Evolutionary conservation across 495 filamentous ascomycete genomes (phyloP).

Genomic region (Tuber microsphaerosporum): DNA sequence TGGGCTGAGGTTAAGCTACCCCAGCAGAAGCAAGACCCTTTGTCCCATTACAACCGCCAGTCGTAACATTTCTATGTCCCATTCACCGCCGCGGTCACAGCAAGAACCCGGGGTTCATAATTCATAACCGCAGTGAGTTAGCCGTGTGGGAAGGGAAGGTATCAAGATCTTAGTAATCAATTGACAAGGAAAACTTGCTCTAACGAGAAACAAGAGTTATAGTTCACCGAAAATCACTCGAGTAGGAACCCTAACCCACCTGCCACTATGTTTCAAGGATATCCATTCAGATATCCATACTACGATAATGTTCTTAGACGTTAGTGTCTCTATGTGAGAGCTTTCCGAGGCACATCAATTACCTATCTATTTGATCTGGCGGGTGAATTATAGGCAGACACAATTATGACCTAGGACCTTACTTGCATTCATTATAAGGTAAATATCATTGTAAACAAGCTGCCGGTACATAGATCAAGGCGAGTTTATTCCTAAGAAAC

Average conservation of each 20-base stretch:
- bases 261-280: not conserved
- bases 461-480: not conserved
- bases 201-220: not conserved
- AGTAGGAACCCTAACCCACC: not conserved
- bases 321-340: not conserved
- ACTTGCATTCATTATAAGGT: not conserved
- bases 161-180: not conserved
- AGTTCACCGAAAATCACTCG: not conserved
- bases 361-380: not conserved
- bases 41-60: not conserved
- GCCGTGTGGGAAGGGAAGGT: not conserved
- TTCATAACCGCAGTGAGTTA: not conserved
- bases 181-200: not conserved
- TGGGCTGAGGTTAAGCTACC: not conserved
- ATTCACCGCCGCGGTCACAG: not conserved
- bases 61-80: not conserved
- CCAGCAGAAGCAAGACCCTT: slow-evolving; percentile 1
- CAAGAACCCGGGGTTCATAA: not conserved
- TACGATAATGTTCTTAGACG: not conserved
- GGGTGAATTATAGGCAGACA: not conserved
- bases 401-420: not conserved
- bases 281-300: not conserved
- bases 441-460: not conserved
- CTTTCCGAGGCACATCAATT: not conserved
- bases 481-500: not conserved